Evolutionary conservation across 441 rosid genomes (phyloP).

Genomic region (Populus hybrid): DNA sequence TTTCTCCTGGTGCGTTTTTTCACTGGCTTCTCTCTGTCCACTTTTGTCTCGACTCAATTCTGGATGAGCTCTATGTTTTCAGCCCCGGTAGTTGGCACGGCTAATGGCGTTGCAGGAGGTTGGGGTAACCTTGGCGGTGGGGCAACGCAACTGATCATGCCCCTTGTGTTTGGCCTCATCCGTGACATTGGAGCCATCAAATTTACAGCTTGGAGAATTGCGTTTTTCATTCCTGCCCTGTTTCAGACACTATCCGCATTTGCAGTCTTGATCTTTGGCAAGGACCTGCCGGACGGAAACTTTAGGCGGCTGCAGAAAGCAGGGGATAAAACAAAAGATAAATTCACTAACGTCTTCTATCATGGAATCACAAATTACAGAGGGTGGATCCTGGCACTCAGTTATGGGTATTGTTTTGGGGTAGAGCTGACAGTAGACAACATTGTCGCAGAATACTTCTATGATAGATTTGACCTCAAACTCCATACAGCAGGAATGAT

Average conservation of each 20-base stretch:
- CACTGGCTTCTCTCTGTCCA: slow-evolving; percentile 12
- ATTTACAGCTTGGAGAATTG: slow-evolving; percentile 32
- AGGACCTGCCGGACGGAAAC: slow-evolving; percentile 33
- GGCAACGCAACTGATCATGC: slow-evolving; percentile 32
- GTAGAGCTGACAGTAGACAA: slow-evolving; percentile 28
- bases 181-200: slow-evolving; percentile 18
- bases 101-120: slow-evolving; percentile 29
- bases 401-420: slow-evolving; percentile 30
- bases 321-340: slow-evolving; percentile 32
- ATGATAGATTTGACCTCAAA: slow-evolving; percentile 24
- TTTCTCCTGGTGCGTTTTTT: slow-evolving; percentile 12
- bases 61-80: slow-evolving; percentile 38
- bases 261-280: slow-evolving; percentile 23
- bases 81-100: slow-evolving; percentile 21
- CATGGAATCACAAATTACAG: slow-evolving; percentile 29
- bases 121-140: slow-evolving; percentile 35
- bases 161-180: slow-evolving; percentile 22
- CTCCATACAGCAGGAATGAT: slow-evolving; percentile 31
- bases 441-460: slow-evolving; percentile 26
- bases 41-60: slow-evolving; percentile 15
- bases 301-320: slow-evolving; percentile 19
- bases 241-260: slow-evolving; percentile 26
- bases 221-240: slow-evolving; percentile 29
- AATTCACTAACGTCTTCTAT: slow-evolving; percentile 13
- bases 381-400: slow-evolving; percentile 29